Conservation (phyloP, 1,284 basidiomycete species). For the Ustilago cynodontis region DNA sequence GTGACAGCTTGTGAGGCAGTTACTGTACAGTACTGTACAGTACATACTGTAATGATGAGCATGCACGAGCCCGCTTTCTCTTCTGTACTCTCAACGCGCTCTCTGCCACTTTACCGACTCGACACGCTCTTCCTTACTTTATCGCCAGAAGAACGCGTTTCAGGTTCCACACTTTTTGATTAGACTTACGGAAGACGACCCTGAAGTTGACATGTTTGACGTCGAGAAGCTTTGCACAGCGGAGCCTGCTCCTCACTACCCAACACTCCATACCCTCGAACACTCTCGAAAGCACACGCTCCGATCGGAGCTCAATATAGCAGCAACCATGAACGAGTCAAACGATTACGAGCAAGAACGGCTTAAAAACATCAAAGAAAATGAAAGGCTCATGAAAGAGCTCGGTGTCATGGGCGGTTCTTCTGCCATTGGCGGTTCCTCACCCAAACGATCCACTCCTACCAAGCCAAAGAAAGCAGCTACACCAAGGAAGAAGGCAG, state of each 20-base stretch:
- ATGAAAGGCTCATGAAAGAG: constrained; percentile 64
- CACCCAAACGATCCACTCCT: constrained; percentile 32
- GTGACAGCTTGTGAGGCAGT: no score
- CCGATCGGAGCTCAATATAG: neutral
- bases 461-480: constrained; percentile 41
- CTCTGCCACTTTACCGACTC: neutral
- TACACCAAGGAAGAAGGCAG: constrained; percentile 35
- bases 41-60: neutral
- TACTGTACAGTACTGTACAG: neutral
- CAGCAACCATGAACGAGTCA: constrained; percentile 35
- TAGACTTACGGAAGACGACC: neutral
- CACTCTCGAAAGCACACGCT: neutral
- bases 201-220: neutral
- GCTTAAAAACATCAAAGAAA: constrained; percentile 65
- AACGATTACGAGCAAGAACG: constrained; percentile 63
- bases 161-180: neutral
- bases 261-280: neutral
- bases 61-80: neutral
- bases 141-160: constrained; percentile 1
- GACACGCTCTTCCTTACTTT: neutral
- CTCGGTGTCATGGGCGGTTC: constrained; percentile 60
- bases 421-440: constrained; percentile 40
- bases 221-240: neutral
- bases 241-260: neutral
- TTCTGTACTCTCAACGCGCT: constrained; percentile 11